Evolutionary conservation across 2,329 filamentous ascomycete genomes (phyloP).

Genomic region (Alternaria ethzedia): DNA sequence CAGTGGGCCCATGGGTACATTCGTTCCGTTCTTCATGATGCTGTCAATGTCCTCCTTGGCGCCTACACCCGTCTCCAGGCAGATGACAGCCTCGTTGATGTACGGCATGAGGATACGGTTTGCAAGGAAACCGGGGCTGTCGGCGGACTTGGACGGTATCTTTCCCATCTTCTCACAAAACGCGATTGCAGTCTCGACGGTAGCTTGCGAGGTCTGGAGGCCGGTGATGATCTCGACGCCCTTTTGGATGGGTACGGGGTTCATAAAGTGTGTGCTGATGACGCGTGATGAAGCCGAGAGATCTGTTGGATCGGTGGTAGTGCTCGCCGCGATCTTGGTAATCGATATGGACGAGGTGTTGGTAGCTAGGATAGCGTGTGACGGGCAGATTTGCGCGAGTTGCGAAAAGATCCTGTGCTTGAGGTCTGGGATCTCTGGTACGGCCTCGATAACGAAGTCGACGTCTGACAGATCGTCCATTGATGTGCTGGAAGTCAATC

Average conservation of each 20-base stretch:
- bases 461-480: conserved; percentile 80
- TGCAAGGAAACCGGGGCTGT: conserved; percentile 91
- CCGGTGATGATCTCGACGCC: conserved; percentile 97
- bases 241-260: conserved; percentile 95
- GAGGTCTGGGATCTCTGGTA: conserved; percentile 87
- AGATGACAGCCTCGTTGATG: conserved; percentile 97
- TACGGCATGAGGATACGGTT: conserved; percentile 99
- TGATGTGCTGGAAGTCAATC: conserved; percentile 72
- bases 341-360: conserved; percentile 99
- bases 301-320: conserved; percentile 78
- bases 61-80: conserved; percentile 90
- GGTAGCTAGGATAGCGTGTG: conserved; percentile 89
- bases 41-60: conserved; percentile 89
- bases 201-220: conserved; percentile 84
- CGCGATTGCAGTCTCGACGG: conserved; percentile 79
- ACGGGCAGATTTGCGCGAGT: conserved; percentile 79
- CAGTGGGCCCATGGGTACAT: conserved; percentile 96
- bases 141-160: conserved; percentile 82
- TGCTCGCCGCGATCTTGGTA: conserved; percentile 90
- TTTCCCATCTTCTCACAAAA: conserved; percentile 96
- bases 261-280: conserved; percentile 98
- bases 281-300: conserved; percentile 84
- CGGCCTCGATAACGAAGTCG: conserved; percentile 97
- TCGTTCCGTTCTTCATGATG: conserved; percentile 99
- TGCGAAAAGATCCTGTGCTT: conserved; percentile 87